Evolutionary conservation across 2,329 filamentous ascomycete species (phyloP).

Genomic region (Pseudocercospora fijiensis): DNA sequence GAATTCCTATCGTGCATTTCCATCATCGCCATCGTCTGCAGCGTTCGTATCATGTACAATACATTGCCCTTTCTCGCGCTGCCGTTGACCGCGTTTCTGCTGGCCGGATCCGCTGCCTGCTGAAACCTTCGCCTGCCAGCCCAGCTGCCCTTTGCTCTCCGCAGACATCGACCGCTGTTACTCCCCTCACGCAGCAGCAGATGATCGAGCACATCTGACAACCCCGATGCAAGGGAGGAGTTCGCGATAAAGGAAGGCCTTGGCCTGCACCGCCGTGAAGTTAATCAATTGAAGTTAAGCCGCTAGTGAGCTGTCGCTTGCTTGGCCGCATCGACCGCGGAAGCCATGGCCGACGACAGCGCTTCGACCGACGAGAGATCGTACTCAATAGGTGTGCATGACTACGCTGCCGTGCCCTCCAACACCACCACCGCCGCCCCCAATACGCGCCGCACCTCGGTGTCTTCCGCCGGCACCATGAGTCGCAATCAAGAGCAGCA

Average conservation of each 20-base stretch:
- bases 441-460: constrained; percentile 28
- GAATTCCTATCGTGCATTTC: neutral
- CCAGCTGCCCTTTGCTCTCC: neutral
- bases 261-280: constrained; percentile 5
- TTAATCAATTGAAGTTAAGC: constrained; percentile 15
- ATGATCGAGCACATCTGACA: neutral
- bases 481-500: constrained; percentile 24
- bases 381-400: constrained; percentile 17
- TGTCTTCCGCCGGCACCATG: constrained; percentile 25
- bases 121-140: neutral
- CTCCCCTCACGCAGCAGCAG: neutral
- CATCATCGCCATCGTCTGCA: neutral
- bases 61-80: neutral
- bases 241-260: neutral
- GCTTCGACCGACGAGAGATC: neutral
- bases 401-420: constrained; percentile 20
- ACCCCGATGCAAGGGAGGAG: neutral
- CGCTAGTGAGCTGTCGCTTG: constrained; percentile 14
- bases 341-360: constrained; percentile 24
- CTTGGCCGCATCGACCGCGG: constrained; percentile 12
- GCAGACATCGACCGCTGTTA: neutral
- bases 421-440: constrained; percentile 20
- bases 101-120: neutral
- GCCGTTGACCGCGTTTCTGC: neutral
- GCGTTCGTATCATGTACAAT: neutral